A percentile compares a stretch with the other conserved stretches of the same genome.
phyloP scores from a whole-genome alignment of 345 rosid species.

The Eutrema heterophyllum region DNA sequence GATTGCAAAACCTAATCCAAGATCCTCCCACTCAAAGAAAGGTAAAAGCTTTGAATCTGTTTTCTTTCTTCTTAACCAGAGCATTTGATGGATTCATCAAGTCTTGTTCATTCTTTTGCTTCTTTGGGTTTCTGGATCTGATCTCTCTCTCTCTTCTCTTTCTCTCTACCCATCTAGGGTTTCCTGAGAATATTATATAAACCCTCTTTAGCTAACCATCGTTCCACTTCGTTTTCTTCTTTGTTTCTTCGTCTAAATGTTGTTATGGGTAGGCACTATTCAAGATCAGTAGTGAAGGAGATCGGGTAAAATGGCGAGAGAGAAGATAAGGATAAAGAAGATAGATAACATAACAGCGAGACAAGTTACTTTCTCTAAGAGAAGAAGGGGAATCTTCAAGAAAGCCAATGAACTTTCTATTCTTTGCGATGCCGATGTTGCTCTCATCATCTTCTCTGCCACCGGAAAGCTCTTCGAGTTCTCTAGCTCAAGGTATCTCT shows the following conservation, averaged over 20 bases:
- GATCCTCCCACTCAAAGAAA: slow-evolving; percentile 13
- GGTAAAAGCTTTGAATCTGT: slow-evolving; percentile 21
- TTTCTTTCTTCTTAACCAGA: background rate
- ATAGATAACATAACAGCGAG: slow-evolving; percentile 59
- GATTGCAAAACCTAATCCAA: slow-evolving; percentile 15
- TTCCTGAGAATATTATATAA: background rate
- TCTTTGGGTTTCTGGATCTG: slow-evolving; percentile 23
- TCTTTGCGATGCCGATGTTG: slow-evolving; percentile 72
- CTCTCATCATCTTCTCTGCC: slow-evolving; percentile 57
- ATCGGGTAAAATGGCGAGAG: slow-evolving; percentile 44
- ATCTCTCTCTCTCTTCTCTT: slow-evolving; percentile 2
- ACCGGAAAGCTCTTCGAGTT: slow-evolving; percentile 63
- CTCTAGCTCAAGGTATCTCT: slow-evolving; percentile 47
- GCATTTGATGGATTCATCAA: background rate
- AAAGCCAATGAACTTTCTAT: slow-evolving; percentile 66
- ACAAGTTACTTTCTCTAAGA: slow-evolving; percentile 66
- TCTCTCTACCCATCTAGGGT: slow-evolving; percentile 33
- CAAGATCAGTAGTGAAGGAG: slow-evolving; percentile 7
- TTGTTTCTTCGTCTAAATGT: background rate
- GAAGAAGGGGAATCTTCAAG: slow-evolving; percentile 64
- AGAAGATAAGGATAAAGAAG: slow-evolving; percentile 62
- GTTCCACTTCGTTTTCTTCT: background rate
- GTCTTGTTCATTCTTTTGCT: background rate
- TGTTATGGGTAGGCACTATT: slow-evolving; percentile 9
- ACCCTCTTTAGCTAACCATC: background rate